phyloP scores from a whole-genome alignment of 805 yeast species.

The Isabelozyma heimii region DNA sequence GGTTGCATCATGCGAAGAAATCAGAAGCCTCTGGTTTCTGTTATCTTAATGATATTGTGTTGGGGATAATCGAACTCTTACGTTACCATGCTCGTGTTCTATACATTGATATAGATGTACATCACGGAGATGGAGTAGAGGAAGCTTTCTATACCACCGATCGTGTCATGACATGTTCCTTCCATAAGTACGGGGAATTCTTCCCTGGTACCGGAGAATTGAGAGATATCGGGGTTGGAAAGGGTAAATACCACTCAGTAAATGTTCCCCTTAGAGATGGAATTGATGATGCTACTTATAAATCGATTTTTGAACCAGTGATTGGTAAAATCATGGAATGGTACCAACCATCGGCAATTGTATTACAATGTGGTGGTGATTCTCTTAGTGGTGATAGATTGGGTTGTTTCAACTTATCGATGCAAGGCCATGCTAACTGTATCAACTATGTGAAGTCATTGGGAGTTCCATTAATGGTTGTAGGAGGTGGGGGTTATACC shows the following conservation, averaged over 20 bases:
- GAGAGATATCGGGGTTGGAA: conserved; percentile 87
- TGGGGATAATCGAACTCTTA: conserved; percentile 81
- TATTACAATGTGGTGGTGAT: conserved; percentile 98
- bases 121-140: conserved; percentile 98
- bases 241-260: conserved; percentile 84
- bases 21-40: conserved; percentile 95
- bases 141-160: conserved; percentile 96
- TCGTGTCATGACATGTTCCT: conserved; percentile 93
- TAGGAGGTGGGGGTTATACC: conserved; percentile 99
- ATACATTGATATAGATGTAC: conserved; percentile 92
- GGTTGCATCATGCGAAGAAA: conserved; percentile 97
- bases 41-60: conserved; percentile 89
- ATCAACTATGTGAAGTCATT: conserved; percentile 82
- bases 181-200: conserved; percentile 95
- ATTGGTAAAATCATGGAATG: conserved; percentile 73
- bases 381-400: conserved; percentile 92
- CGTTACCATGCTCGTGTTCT: conserved; percentile 90
- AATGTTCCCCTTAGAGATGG: conserved; percentile 96
- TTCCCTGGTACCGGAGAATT: conserved; percentile 97
- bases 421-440: conserved; percentile 95
- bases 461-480: conserved; percentile 85
- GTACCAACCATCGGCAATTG: conserved; percentile 95
- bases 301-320: conserved; percentile 85
- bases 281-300: conserved; percentile 85
- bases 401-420: conserved; percentile 93